phyloP scores from a whole-genome alignment of 2,329 filamentous ascomycete species.

The Neonectria coccinea region DNA sequence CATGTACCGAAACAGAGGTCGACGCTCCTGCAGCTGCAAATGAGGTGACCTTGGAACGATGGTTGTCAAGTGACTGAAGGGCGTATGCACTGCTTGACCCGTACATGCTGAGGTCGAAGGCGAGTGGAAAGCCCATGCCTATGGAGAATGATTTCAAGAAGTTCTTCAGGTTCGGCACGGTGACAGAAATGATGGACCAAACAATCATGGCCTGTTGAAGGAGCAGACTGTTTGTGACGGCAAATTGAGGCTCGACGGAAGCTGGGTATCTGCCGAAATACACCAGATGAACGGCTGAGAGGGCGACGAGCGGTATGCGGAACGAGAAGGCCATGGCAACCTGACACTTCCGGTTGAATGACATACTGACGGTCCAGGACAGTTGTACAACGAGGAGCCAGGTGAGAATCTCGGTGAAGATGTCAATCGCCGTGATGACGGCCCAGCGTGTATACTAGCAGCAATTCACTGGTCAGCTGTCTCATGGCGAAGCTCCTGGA shows the following conservation, averaged over 20 bases:
- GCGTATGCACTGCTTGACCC: conserved; percentile 23
- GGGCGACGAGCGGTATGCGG: conserved; percentile 37
- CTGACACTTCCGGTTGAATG: conserved; percentile 31
- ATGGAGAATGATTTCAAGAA: conserved; percentile 40
- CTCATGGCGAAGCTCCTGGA: background rate
- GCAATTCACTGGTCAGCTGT: background rate
- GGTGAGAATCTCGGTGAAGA: conserved; percentile 27
- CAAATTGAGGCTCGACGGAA: conserved; percentile 34
- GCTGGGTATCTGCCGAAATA: conserved; percentile 18
- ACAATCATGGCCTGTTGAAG: conserved; percentile 35
- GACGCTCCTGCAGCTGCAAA: conserved; percentile 11
- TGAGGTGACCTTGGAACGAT: conserved; percentile 23
- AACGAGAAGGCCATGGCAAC: conserved; percentile 37
- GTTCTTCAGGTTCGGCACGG: conserved; percentile 38
- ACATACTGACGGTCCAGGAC: conserved; percentile 34
- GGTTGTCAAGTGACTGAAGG: conserved; percentile 32
- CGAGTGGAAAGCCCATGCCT: conserved; percentile 38
- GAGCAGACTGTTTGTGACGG: conserved; percentile 29
- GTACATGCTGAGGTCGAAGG: conserved; percentile 25
- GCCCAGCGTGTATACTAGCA: conserved; percentile 31
- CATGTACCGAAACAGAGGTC: too few relatives aligned
- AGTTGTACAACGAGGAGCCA: conserved; percentile 31
- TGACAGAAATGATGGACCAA: conserved; percentile 39
- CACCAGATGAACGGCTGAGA: conserved; percentile 32
- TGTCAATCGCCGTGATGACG: conserved; percentile 30